Evolutionary conservation across 306 rosid genomes (phyloP).

Genomic region (Vigna trinervia): DNA sequence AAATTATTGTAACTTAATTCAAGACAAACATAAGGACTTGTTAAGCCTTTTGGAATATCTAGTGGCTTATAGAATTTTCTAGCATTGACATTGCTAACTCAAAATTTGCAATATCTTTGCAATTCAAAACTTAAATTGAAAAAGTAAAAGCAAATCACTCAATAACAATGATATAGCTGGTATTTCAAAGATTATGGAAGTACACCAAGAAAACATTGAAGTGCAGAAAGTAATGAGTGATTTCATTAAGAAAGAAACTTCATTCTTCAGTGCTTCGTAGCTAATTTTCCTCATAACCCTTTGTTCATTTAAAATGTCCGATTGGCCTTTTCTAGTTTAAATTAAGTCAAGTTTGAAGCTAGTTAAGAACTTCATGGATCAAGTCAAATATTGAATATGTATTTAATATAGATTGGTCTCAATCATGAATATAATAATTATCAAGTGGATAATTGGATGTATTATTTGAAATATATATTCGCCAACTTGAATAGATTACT

Average conservation of each 20-base stretch:
- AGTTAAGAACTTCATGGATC: neutral
- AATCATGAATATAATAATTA: neutral
- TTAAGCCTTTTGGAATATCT: neutral
- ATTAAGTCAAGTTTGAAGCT: neutral
- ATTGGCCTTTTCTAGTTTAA: neutral
- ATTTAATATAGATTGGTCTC: neutral
- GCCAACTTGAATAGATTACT: neutral
- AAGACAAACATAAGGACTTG: neutral
- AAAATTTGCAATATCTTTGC: neutral
- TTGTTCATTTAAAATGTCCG: neutral
- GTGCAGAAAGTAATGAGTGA: neutral
- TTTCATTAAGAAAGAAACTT: neutral
- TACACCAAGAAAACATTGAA: no score
- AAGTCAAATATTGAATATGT: neutral
- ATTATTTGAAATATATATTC: neutral
- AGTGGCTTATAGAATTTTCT: neutral
- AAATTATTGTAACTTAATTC: slow-evolving; percentile 20
- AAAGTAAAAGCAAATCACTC: no score
- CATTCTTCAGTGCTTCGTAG: neutral
- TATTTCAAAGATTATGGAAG: no score
- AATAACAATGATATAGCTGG: no score
- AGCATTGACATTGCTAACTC: neutral
- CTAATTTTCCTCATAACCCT: neutral
- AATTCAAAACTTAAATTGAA: no score
- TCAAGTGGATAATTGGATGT: neutral